Evolutionary conservation across 2,329 filamentous ascomycete species (phyloP), one percentile per base, ranked within the genome.

Genomic region (Fusarium scirpi): DNA sequence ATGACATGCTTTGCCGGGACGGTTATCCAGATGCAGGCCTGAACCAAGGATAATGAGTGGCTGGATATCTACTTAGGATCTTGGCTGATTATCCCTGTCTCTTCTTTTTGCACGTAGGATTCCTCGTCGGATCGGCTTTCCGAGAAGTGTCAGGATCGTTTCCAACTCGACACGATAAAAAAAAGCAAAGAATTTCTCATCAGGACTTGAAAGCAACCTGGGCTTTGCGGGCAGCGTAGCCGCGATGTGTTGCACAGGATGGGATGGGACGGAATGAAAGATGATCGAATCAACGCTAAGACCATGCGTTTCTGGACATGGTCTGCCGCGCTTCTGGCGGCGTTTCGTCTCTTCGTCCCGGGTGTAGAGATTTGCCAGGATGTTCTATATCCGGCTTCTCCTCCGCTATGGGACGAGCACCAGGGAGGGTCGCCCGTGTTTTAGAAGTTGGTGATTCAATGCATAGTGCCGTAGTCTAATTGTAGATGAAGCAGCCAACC

Each of bases 261-360:
- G 58, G 67, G 30, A 58, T 27, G 34, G 52, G 61, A 57, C n/a
- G 55, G 51, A 58, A n/a, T 15, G 43, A 40, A 58, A 45, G 47
- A 51, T 53, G 59, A 65, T 69, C 53, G 48, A 68, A 69, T 47
- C 61, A 65, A 44, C 51, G 49, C 61, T 49, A 25, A 46, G 40
- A 34, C 54, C 49, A 71, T 41, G 47, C 47, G 57, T 52, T 70
- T 70, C 62, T 64, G 71, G 67, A 65, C 58, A 56, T 32, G 59
- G 58, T 65, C 67, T 70, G 48, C 67, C 59, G 63, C 63, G 67
- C 63, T 70, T 70, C 67, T 71, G 67, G 67, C 67, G 67, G 58
- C 60, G 59, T 62, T 71, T 71, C 64, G 65, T 71, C 68, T 70
- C 68, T 49, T 62, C 52, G 56, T 71, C 56, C 65, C 61, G 68